Base-by-base conservation (phyloP, 2,329 filamentous ascomycete genomes). In the Sporothrix brunneoviolacea region DNA sequence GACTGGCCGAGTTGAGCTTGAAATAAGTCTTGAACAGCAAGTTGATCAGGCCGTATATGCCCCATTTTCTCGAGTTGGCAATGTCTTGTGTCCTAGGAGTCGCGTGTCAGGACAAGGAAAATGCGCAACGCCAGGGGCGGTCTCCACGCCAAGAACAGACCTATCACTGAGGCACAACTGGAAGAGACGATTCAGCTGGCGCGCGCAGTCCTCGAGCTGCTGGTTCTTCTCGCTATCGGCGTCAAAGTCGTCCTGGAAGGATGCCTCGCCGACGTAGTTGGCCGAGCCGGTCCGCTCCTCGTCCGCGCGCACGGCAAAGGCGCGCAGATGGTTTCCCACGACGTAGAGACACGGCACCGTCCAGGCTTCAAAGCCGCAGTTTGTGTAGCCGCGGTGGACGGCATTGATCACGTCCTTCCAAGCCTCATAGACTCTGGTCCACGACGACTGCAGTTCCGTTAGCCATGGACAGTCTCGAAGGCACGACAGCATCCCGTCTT, bases 11-110 rank as follows among this genome's bases (percentile, higher is more conserved):
- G 69, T 95, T 95, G 56, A 97, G 75, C 72, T 88, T 94, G 74
- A 98, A 98, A 67, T 97, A 96, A 2, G 91, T 97, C 70, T 97
- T 97, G 80, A 98, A 98, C 13, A 96, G 75, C 8, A 98, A 77
- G 64, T 95, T 97, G 62, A 91, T 89, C 57, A 91, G 84, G 66
- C 90, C 91, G 71, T 98, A 98, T 42, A 95, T 87, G 7, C 89
- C 94, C 93, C 93, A 98, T 79, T 97, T 98, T 49, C 93, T 83
- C 8, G 91, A 96, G 61, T 95, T 86, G 62, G 90, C 83, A 39
- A 96, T 73, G 13, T 58, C 59, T 15, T 54, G 48, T 86, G 83
- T 54, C 88, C 90, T n/a, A n/a, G n/a, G n/a, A n/a, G n/a, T n/a
- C n/a, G n/a, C n/a, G n/a, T n/a, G n/a, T n/a, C n/a, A n/a, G n/a